Evolutionary conservation across 495 filamentous ascomycete genomes (phyloP).

Genomic region (Tuber magnatum): DNA sequence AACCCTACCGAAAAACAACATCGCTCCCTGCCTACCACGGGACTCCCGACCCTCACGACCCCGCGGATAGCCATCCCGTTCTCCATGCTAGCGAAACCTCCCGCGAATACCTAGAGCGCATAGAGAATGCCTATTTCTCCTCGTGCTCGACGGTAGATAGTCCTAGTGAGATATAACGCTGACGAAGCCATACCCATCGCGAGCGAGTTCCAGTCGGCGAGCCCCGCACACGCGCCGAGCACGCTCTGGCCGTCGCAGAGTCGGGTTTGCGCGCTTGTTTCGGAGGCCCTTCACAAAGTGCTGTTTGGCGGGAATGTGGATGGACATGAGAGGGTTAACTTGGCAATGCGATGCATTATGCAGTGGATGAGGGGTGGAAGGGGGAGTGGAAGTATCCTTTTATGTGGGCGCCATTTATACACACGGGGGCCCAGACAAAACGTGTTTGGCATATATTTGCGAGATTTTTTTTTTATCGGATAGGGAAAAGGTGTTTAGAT

Average conservation of each 20-base stretch:
- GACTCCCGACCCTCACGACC: conserved; percentile 12
- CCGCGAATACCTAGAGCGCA: conserved; percentile 2
- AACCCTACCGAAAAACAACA: conserved; percentile 7
- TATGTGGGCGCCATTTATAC: conserved; percentile 19
- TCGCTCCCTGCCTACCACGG: conserved; percentile 33
- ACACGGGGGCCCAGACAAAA: conserved; percentile 15
- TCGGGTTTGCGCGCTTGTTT: conserved; percentile 5
- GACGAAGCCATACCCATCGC: conserved; percentile 42
- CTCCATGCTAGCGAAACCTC: conserved; percentile 3
- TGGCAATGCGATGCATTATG: conserved; percentile 12
- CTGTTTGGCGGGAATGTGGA: neutral
- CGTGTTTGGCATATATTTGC: neutral
- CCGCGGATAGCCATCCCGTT: conserved; percentile 28
- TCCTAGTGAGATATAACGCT: conserved; percentile 16
- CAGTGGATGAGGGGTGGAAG: neutral
- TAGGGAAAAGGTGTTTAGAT: neutral
- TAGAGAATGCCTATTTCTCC: conserved; percentile 33
- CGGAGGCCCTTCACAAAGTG: conserved; percentile 5
- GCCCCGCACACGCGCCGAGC: conserved; percentile 41
- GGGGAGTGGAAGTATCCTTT: neutral
- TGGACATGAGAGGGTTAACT: neutral
- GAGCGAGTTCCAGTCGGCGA: conserved; percentile 40
- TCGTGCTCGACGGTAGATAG: conserved; percentile 40
- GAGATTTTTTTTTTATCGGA: neutral
- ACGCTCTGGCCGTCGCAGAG: conserved; percentile 36